Evolutionary conservation across 352 stramenopile species (phyloP).

Genomic region (Pythium aphanidermatum): DNA sequence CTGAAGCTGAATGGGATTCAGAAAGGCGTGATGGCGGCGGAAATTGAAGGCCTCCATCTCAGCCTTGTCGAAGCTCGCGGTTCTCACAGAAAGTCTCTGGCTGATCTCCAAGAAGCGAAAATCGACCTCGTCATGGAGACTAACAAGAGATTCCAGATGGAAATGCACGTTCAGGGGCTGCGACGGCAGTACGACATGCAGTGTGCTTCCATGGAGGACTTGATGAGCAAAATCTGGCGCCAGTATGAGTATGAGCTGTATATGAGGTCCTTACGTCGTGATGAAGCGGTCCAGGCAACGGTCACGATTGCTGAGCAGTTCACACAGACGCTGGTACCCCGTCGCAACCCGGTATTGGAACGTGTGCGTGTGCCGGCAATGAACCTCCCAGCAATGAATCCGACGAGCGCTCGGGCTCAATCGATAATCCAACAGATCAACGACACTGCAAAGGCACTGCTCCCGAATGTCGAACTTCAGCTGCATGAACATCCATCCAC

Average conservation of each 20-base stretch:
- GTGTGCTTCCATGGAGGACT: conserved; percentile 40
- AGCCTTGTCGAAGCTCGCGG: conserved; percentile 18
- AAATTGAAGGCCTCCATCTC: conserved; percentile 35
- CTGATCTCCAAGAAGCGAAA: conserved; percentile 26
- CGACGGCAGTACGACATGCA: conserved; percentile 48
- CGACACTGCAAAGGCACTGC: conserved; percentile 30
- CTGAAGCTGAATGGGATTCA: conserved; percentile 38
- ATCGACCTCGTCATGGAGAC: conserved; percentile 40
- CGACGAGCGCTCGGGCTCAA: conserved; percentile 17
- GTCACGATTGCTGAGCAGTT: conserved; percentile 26
- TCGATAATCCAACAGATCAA: conserved; percentile 62
- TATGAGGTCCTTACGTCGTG: conserved; percentile 48
- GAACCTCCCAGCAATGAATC: conserved; percentile 35
- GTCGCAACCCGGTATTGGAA: conserved; percentile 63
- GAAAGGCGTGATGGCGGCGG: conserved; percentile 39
- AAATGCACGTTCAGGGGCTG: conserved; percentile 32
- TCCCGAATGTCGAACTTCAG: conserved; percentile 34
- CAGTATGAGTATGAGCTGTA: conserved; percentile 55
- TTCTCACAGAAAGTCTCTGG: conserved; percentile 17
- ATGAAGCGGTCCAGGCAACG: conserved; percentile 57
- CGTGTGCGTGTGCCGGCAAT: conserved; percentile 35
- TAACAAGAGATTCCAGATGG: conserved; percentile 37
- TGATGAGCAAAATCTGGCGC: conserved; percentile 45
- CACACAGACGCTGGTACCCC: conserved; percentile 57
- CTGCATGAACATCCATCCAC: conserved; percentile 19